phyloP scores from a whole-genome alignment of 1,284 basidiomycete genomes.

The Hymenochaete sp. region DNA sequence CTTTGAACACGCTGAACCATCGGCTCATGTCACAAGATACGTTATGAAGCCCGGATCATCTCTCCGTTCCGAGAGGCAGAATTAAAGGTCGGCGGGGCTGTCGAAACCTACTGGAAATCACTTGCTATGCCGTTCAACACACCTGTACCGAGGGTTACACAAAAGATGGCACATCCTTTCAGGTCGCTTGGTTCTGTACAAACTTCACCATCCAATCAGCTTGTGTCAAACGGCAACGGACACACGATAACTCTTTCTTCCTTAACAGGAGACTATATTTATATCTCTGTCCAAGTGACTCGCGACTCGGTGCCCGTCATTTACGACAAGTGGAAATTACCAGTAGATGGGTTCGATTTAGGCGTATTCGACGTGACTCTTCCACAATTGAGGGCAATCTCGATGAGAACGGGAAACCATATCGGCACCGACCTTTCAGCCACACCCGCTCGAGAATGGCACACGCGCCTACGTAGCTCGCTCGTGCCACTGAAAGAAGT shows the following conservation, averaged over 20 bases:
- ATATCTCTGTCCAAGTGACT: constrained; percentile 86
- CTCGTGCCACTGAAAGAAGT: constrained; percentile 69
- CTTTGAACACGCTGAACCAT: constrained; percentile 14
- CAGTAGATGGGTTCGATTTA: constrained; percentile 67
- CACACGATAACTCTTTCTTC: constrained; percentile 77
- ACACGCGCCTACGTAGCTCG: constrained; percentile 38
- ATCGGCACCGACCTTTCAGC: too few relatives aligned
- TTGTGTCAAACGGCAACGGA: constrained; percentile 33
- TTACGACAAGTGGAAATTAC: constrained; percentile 65
- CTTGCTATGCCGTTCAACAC: constrained; percentile 41
- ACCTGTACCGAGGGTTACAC: constrained; percentile 5
- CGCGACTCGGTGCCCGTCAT: constrained; percentile 83
- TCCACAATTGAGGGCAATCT: constrained; percentile 69
- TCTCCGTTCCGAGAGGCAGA: constrained; percentile 90
- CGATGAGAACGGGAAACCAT: constrained; percentile 41
- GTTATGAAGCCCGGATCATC: constrained; percentile 84
- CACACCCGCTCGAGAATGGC: too few relatives aligned
- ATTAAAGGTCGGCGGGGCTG: constrained; percentile 90
- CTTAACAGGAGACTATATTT: constrained; percentile 80
- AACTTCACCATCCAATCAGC: constrained; percentile 56
- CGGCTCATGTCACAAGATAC: constrained; percentile 44
- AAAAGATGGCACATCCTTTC: constrained; percentile 17
- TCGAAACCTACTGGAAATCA: constrained; percentile 97
- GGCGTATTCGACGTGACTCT: constrained; percentile 79
- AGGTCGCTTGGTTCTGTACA: constrained; percentile 42